Evolutionary conservation across 2,329 filamentous ascomycete species (phyloP), one percentile per base, ranked within the genome.

Genomic region (Hortaea werneckii): DNA sequence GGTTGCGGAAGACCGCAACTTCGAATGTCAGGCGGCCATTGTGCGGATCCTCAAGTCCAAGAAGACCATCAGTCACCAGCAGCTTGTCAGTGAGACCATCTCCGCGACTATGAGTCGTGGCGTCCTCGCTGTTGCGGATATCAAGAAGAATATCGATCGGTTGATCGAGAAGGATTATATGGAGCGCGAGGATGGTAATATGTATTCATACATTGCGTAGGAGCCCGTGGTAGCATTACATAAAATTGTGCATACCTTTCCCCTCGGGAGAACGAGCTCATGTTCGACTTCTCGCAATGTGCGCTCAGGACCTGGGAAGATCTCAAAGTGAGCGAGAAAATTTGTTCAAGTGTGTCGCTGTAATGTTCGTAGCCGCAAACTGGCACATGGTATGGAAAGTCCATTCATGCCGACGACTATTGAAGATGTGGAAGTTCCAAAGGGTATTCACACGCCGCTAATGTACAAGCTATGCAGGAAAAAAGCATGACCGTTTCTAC

Each of bases 71-170:
- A 80, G 78, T 4, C 90, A 96, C 62, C 74, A 79, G n/a, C 85
- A 94, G 63, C 70, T 98, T 27, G 85, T 96, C 13, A 82, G 84
- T 2, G 89, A 96, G 70, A 88, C 95, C 12, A 95, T 98, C 61
- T 85, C 83, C 57, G 81, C 90, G 61, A 98, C 90, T 1, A 86
- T 83, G 71, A 86, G 78, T 54, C 76, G 92, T 45, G 94, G 92
- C 10, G 87, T 86, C 12, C 73, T 98, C 48, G 89, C 94, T 60
- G 78, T 88, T 37, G 74, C 74, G 1, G 87, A 92, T 52, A 96
- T 98, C 54, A 98, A 98, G 79, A 83, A 84, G 70, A 94, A 96
- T 65, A 95, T 98, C 66, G 92, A 96, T 67, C 88, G 86, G 80
- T 72, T 95, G 53, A 90, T 95, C 44, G 88, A 95, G 62, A 94